phyloP scores from a whole-genome alignment of 1,284 basidiomycete species.

The Omphalotus olearius region DNA sequence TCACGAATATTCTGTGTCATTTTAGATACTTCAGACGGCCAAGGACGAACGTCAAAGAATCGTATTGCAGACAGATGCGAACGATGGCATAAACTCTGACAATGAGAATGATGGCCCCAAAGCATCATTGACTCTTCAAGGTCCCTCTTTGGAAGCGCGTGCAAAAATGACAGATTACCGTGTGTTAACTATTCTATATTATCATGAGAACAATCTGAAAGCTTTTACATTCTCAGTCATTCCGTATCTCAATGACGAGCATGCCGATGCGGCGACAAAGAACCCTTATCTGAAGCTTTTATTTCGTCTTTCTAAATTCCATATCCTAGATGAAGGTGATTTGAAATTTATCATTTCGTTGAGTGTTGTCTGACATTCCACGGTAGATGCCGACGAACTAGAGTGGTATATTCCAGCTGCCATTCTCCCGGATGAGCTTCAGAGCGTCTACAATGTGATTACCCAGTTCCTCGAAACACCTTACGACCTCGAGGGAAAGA shows the following conservation, averaged over 20 bases:
- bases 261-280: constrained; percentile 71
- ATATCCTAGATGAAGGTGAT: constrained; percentile 57
- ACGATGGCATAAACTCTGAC: constrained; percentile 30
- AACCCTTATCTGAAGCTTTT: constrained; percentile 80
- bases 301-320: constrained; percentile 69
- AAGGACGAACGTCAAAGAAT: constrained; percentile 66
- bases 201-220: background rate
- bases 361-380: constrained; percentile 6
- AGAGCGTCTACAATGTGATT: constrained; percentile 65
- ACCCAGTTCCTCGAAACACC: constrained; percentile 73
- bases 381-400: constrained; percentile 60
- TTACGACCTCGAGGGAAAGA: constrained; percentile 72
- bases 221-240: constrained; percentile 47
- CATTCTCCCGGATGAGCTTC: constrained; percentile 60
- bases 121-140: constrained; percentile 29
- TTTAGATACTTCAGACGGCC: constrained; percentile 65
- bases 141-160: constrained; percentile 67
- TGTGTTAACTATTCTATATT: constrained; percentile 35
- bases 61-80: constrained; percentile 66
- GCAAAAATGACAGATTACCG: constrained; percentile 75
- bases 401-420: constrained; percentile 77
- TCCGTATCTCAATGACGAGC: constrained; percentile 68
- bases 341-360: background rate
- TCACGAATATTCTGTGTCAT: background rate
- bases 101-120: constrained; percentile 45